Conservation (phyloP, 169 alveolate genomes). For the Cryptosporidium sp. region DNA sequence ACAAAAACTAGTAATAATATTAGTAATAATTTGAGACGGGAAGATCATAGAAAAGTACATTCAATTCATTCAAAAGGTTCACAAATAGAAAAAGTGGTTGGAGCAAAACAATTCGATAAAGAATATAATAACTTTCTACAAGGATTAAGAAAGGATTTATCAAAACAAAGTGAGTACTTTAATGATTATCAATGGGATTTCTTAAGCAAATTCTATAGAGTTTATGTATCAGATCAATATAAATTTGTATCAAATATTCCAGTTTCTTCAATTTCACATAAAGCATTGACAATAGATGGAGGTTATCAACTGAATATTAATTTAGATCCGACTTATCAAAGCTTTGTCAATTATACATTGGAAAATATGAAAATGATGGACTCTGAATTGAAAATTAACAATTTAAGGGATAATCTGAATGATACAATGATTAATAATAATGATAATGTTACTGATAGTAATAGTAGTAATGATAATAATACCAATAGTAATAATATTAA, state of each 20-base stretch:
- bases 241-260: slow-evolving; percentile 57
- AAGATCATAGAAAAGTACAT: background rate
- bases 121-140: background rate
- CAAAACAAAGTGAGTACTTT: slow-evolving; percentile 21
- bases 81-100: slow-evolving; percentile 1
- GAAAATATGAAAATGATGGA: slow-evolving; percentile 6
- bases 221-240: slow-evolving; percentile 16
- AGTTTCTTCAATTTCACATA: slow-evolving; percentile 52
- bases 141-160: background rate
- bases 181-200: slow-evolving; percentile 65
- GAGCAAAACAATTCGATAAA: background rate
- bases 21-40: background rate
- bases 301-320: slow-evolving; percentile 21
- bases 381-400: background rate
- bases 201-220: slow-evolving; percentile 21
- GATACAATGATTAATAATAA: background rate
- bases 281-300: slow-evolving; percentile 42
- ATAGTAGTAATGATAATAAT: background rate
- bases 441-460: too few species aligned
- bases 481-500: background rate
- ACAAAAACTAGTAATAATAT: background rate
- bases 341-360: slow-evolving; percentile 22
- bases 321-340: slow-evolving; percentile 56
- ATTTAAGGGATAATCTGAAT: background rate
- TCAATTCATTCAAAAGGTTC: background rate